phyloP scores from a whole-genome alignment of 192 early-diverging fungal genomes.

The Thamnidium elegans region DNA sequence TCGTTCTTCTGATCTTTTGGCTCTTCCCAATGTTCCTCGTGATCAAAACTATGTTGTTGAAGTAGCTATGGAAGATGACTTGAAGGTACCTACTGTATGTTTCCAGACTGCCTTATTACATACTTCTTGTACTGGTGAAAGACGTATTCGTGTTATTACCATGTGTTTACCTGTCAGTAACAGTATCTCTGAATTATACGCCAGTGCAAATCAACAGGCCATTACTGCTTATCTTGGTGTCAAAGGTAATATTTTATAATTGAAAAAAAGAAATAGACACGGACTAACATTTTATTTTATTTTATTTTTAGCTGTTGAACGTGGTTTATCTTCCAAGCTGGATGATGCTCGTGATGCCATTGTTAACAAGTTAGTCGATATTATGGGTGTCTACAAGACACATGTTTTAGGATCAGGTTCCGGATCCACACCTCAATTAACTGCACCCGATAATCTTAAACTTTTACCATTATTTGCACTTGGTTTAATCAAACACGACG shows the following conservation, averaged over 20 bases:
- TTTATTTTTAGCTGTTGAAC: slow-evolving; percentile 80
- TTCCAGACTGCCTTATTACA: slow-evolving; percentile 95
- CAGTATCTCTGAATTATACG: slow-evolving; percentile 77
- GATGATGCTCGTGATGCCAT: slow-evolving; percentile 95
- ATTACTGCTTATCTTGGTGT: slow-evolving; percentile 80
- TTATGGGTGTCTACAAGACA: slow-evolving; percentile 87
- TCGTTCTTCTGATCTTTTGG: slow-evolving; percentile 86
- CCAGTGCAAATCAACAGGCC: slow-evolving; percentile 79
- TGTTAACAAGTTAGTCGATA: slow-evolving; percentile 80
- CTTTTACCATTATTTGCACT: slow-evolving; percentile 81
- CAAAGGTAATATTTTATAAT: slow-evolving; percentile 57
- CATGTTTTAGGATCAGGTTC: slow-evolving; percentile 66
- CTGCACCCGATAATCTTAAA: slow-evolving; percentile 82
- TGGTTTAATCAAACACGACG: slow-evolving; percentile 79
- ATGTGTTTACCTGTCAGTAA: slow-evolving; percentile 84
- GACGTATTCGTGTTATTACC: slow-evolving; percentile 92
- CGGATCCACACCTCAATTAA: slow-evolving; percentile 76
- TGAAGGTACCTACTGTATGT: slow-evolving; percentile 73
- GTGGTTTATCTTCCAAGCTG: slow-evolving; percentile 77
- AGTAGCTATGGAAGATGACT: slow-evolving; percentile 70
- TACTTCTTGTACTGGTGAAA: slow-evolving; percentile 85
- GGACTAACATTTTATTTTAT: not conserved
- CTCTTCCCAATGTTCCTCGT: slow-evolving; percentile 89
- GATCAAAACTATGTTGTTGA: slow-evolving; percentile 91
- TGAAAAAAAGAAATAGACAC: not conserved